A percentile compares a stretch with the other conserved stretches of the same genome.
These are phyloP conservation scores for Euclidium syriacum DNA, from an alignment of 345 rosid genomes.

Conservation along the genomic window DNA sequence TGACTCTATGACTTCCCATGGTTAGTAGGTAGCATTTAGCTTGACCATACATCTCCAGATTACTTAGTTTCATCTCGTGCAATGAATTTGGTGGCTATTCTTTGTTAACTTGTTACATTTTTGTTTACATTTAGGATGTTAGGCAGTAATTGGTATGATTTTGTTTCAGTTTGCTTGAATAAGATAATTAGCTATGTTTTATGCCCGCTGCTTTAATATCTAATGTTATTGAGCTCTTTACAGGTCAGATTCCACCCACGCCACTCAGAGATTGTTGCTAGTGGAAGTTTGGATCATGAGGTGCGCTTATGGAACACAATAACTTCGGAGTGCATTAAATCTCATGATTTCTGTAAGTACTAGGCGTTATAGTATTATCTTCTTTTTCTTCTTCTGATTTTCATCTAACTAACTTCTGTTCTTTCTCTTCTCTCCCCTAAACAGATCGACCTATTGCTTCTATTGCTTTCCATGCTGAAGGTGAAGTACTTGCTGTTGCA, in stretches of 20 bases:
- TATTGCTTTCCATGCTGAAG: constrained; percentile 80
- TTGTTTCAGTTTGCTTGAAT: background rate
- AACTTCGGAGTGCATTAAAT: constrained; percentile 60
- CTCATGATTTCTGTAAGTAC: constrained; percentile 67
- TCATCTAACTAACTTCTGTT: background rate
- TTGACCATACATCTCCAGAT: background rate
- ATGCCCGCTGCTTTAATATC: constrained; percentile 3
- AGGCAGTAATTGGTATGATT: background rate
- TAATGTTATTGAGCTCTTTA: constrained; percentile 26
- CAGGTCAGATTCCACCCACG: constrained; percentile 89
- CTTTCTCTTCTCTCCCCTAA: background rate
- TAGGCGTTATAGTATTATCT: background rate
- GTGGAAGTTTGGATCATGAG: constrained; percentile 87
- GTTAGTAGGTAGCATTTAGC: constrained; percentile 5
- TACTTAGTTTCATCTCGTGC: background rate
- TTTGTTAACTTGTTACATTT: constrained; percentile 5
- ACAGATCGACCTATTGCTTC: constrained; percentile 83
- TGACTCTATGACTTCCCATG: constrained; percentile 2
- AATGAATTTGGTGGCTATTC: constrained; percentile 3
- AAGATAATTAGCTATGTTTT: background rate
- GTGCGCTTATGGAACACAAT: constrained; percentile 82
- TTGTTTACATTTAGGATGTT: constrained; percentile 5
- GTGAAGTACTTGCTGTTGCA: constrained; percentile 79
- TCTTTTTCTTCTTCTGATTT: constrained; percentile 3
- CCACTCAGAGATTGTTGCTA: constrained; percentile 69